phyloP scores from a whole-genome alignment of 768 basidiomycete genomes.

The Boletus reticulatus region DNA sequence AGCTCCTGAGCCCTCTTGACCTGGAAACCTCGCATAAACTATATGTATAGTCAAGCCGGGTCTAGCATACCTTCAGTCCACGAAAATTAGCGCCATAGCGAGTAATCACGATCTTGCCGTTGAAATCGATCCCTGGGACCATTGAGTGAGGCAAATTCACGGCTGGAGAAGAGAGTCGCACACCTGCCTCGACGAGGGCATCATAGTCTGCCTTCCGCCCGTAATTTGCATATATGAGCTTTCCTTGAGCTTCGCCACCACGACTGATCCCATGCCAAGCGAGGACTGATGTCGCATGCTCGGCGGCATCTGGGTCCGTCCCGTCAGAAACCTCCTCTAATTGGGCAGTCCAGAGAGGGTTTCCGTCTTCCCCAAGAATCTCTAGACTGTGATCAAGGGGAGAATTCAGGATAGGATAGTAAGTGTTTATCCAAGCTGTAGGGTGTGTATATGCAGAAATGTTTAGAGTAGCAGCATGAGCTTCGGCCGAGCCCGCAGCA shows the following conservation, averaged over 20 bases:
- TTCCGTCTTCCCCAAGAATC: conserved; percentile 50
- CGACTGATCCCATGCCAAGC: conserved; percentile 71
- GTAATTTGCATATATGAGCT: conserved; percentile 55
- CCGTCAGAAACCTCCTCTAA: conserved; percentile 65
- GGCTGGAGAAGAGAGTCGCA: background rate
- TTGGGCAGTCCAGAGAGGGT: conserved; percentile 55
- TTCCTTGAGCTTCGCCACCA: conserved; percentile 64
- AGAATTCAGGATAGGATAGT: conserved; percentile 74
- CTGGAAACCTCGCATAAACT: conserved; percentile 39
- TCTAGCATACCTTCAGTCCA: conserved; percentile 74
- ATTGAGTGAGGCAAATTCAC: background rate
- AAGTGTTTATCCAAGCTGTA: conserved; percentile 63
- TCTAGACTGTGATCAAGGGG: conserved; percentile 57
- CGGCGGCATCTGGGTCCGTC: conserved; percentile 60
- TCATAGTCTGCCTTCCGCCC: conserved; percentile 66
- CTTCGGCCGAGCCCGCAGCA: conserved; percentile 54
- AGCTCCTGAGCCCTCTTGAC: conserved; percentile 84
- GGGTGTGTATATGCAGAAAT: conserved; percentile 41
- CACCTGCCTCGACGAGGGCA: conserved; percentile 49
- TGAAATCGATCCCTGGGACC: conserved; percentile 57
- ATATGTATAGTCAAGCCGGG: conserved; percentile 7
- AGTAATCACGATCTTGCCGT: conserved; percentile 73
- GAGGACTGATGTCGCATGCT: conserved; percentile 54
- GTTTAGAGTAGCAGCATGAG: conserved; percentile 50
- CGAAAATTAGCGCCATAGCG: conserved; percentile 81